Percentiles rank a stretch among this genome's conserved stretches.
phyloP scores from a whole-genome alignment of 1,284 basidiomycete species.

The Boletus mariae region DNA sequence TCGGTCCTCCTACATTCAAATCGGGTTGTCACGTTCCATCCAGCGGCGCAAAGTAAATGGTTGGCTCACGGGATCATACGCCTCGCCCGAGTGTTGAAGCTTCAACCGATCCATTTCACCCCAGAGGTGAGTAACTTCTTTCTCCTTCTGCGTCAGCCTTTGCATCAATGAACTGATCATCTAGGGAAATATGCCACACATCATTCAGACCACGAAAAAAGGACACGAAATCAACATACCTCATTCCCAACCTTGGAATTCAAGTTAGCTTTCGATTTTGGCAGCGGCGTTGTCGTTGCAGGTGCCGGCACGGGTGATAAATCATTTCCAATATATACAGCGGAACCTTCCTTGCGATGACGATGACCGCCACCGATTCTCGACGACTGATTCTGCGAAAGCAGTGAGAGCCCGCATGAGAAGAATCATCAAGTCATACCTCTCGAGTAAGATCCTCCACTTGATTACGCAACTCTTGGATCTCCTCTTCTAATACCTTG shows the following conservation, averaged over 20 bases:
- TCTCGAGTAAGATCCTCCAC: slow-evolving; percentile 17
- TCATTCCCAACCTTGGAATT: slow-evolving; percentile 50
- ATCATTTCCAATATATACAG: slow-evolving; percentile 11
- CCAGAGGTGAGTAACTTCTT: slow-evolving; percentile 73
- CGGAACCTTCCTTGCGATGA: slow-evolving; percentile 39
- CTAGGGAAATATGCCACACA: slow-evolving; percentile 33
- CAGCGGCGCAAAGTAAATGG: neutral
- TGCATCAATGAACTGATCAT: slow-evolving; percentile 78
- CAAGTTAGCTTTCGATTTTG: slow-evolving; percentile 38
- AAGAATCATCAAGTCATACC: slow-evolving; percentile 8
- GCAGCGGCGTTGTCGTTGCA: slow-evolving; percentile 35
- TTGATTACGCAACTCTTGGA: slow-evolving; percentile 11
- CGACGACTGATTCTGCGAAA: slow-evolving; percentile 38
- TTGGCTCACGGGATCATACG: slow-evolving; percentile 52
- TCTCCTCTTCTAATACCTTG: slow-evolving; percentile 10
- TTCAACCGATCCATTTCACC: slow-evolving; percentile 67
- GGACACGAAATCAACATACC: slow-evolving; percentile 29
- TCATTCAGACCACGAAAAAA: neutral
- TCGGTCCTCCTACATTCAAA: slow-evolving; percentile 62
- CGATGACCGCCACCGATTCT: slow-evolving; percentile 55
- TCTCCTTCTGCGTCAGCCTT: slow-evolving; percentile 80
- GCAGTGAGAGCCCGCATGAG: neutral
- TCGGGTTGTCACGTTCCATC: neutral
- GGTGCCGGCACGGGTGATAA: neutral
- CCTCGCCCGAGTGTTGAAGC: slow-evolving; percentile 52